Conservation (phyloP, 2,329 filamentous ascomycete genomes). For the Ceratocystis variospora region DNA sequence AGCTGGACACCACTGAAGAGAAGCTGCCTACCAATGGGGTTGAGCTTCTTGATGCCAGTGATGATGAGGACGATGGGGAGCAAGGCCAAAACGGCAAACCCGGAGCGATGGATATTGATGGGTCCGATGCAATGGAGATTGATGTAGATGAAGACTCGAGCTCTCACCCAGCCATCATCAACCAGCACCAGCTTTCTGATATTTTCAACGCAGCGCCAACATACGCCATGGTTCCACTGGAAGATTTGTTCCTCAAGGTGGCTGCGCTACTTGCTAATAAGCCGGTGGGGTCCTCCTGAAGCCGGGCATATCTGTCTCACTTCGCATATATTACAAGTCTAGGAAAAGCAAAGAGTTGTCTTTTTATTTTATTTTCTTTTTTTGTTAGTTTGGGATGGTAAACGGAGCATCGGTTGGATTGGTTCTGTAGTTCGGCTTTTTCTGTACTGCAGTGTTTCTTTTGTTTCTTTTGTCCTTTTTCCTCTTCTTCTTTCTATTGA, state of each 20-base stretch:
- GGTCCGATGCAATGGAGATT: slow-evolving; percentile 30
- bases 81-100: background rate
- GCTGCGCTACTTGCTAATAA: slow-evolving; percentile 34
- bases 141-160: slow-evolving; percentile 36
- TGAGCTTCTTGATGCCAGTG: slow-evolving; percentile 30
- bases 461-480: background rate
- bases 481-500: background rate
- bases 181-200: slow-evolving; percentile 52
- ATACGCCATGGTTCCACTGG: slow-evolving; percentile 56
- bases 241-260: slow-evolving; percentile 64
- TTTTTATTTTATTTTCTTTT: slow-evolving; percentile 3
- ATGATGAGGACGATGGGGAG: slow-evolving; percentile 29
- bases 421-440: slow-evolving; percentile 6
- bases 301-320: too few species aligned
- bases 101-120: slow-evolving; percentile 21
- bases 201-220: slow-evolving; percentile 58
- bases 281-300: slow-evolving; percentile 3
- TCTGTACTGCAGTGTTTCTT: background rate
- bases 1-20: slow-evolving; percentile 31
- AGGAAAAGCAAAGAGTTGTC: slow-evolving; percentile 8
- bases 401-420: slow-evolving; percentile 13
- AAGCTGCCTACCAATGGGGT: slow-evolving; percentile 22
- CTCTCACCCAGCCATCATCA: slow-evolving; percentile 45
- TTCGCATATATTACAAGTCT: slow-evolving; percentile 3
- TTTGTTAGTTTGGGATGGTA: slow-evolving; percentile 12